phyloP scores from a whole-genome alignment of 2,329 filamentous ascomycete species.

The Ophiostoma montium region DNA sequence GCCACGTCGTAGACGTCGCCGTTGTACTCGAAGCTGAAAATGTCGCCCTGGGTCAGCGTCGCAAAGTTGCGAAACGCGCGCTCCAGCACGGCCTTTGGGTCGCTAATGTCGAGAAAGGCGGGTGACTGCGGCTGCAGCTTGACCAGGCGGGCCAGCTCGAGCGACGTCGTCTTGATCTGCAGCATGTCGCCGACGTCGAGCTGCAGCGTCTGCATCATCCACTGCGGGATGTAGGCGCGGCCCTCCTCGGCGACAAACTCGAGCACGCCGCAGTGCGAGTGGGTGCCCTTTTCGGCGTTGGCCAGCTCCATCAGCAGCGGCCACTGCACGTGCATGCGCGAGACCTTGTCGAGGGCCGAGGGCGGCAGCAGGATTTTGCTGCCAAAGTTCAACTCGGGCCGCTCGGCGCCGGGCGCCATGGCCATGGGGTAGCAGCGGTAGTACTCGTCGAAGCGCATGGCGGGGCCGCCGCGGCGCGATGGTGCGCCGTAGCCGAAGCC shows the following conservation, averaged over 20 bases:
- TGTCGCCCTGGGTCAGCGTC: conserved; percentile 79
- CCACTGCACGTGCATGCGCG: conserved; percentile 89
- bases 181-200: conserved; percentile 90
- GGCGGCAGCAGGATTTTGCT: conserved; percentile 98
- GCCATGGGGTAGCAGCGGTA: conserved; percentile 92
- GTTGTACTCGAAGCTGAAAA: conserved; percentile 96
- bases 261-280: conserved; percentile 85
- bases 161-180: conserved; percentile 86
- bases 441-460: conserved; percentile 90
- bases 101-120: conserved; percentile 89
- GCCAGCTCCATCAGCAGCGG: conserved; percentile 93
- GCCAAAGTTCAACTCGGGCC: conserved; percentile 83
- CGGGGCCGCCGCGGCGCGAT: conserved; percentile 33
- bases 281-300: conserved; percentile 66
- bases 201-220: conserved; percentile 87
- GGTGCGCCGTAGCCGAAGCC: conserved; percentile 9
- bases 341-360: conserved; percentile 91
- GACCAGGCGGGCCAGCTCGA: conserved; percentile 81
- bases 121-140: conserved; percentile 92
- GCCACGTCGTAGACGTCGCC: conserved; percentile 87
- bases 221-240: conserved; percentile 88
- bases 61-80: conserved; percentile 94
- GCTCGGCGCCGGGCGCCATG: conserved; percentile 84
- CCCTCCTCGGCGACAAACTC: conserved; percentile 98
- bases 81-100: conserved; percentile 93